These are phyloP conservation scores for Solanum ahanhuiri DNA, from an alignment of 257 asterid genomes.

Conservation along the genomic window DNA sequence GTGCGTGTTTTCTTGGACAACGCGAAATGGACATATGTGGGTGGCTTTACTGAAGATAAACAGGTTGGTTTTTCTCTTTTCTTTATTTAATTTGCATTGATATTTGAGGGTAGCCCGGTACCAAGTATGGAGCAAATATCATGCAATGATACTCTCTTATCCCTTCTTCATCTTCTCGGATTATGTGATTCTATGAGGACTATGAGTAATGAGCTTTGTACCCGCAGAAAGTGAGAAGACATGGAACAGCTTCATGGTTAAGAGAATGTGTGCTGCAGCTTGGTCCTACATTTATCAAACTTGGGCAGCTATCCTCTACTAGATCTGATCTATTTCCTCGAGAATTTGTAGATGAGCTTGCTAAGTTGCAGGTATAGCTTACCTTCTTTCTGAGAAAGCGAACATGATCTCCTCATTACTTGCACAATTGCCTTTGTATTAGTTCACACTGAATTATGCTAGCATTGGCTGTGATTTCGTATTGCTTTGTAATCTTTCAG, in stretches of 20 bases:
- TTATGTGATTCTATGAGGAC: conserved; percentile 1
- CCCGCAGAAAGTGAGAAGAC: conserved; percentile 53
- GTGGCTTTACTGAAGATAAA: conserved; percentile 84
- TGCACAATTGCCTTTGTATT: background rate
- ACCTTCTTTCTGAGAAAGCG: background rate
- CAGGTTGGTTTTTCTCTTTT: conserved; percentile 32
- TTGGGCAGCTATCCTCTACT: conserved; percentile 88
- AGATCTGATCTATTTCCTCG: conserved; percentile 89
- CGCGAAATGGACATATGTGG: conserved; percentile 62
- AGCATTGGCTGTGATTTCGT: background rate
- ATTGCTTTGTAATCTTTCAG: conserved; percentile 26
- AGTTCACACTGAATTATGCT: background rate
- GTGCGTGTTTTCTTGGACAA: conserved; percentile 72
- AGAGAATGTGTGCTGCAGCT: conserved; percentile 80
- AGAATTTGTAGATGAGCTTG: conserved; percentile 93
- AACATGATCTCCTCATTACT: background rate
- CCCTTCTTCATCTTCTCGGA: background rate
- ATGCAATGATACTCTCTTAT: background rate
- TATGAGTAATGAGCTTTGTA: background rate
- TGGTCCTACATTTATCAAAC: conserved; percentile 94
- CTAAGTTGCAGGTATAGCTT: conserved; percentile 72
- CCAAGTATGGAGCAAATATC: background rate
- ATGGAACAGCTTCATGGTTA: conserved; percentile 82
- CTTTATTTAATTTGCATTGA: background rate
- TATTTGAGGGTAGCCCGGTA: background rate